Conservation (phyloP, 108 stramenopile species). For the Stephanodiscus triporus region DNA sequence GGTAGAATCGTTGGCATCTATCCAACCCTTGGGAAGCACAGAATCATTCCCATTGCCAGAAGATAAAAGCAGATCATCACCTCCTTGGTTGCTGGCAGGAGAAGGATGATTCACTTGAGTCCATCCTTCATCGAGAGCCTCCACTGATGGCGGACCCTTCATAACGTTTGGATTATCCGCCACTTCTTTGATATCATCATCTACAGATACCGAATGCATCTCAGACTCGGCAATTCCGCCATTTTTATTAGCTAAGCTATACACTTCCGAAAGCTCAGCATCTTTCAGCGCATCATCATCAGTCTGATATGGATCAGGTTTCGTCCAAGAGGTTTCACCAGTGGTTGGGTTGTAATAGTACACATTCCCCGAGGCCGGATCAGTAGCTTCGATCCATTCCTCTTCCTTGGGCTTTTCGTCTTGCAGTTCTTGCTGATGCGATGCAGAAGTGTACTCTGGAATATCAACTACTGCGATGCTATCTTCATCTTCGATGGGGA, state of each 20-base stretch:
- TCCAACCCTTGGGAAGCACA: neutral
- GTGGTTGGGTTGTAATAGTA: constrained; percentile 59
- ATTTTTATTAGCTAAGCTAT: neutral
- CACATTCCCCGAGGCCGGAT: constrained; percentile 49
- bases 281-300: neutral
- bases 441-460: neutral
- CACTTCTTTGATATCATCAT: neutral
- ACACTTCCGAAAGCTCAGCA: neutral
- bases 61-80: constrained; percentile 2
- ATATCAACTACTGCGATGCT: neutral
- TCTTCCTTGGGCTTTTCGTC: neutral
- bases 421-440: neutral
- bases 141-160: neutral
- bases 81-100: constrained; percentile 29
- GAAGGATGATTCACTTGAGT: constrained; percentile 10
- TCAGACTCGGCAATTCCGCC: neutral
- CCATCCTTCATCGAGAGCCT: constrained; percentile 6
- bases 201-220: neutral
- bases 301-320: constrained; percentile 15
- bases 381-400: constrained; percentile 64
- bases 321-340: constrained; percentile 55
- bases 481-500: neutral
- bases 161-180: neutral
- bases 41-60: neutral
- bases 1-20: neutral